Percentiles rank a stretch among this genome's conserved stretches.
phyloP scores from a whole-genome alignment of 2,329 filamentous ascomycete genomes.

The Aspergillus terreus region DNA sequence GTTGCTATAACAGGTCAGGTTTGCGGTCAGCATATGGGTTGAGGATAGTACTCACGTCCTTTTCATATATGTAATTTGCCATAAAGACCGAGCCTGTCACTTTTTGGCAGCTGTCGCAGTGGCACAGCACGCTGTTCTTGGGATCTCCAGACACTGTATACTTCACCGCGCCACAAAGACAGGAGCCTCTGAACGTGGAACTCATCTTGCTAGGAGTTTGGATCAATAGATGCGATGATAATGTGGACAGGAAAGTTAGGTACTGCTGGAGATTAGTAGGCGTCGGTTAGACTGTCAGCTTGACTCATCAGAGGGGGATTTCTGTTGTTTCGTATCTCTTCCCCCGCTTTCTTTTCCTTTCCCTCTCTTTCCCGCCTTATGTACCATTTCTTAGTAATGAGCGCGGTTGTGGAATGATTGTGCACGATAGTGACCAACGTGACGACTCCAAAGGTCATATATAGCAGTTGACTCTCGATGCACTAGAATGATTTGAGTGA shows the following conservation, averaged over 20 bases:
- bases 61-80: constrained; percentile 17
- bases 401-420: too few species aligned
- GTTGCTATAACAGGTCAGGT: constrained; percentile 7
- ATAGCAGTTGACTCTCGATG: too few species aligned
- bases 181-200: constrained; percentile 11
- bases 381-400: too few species aligned
- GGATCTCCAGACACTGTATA: constrained; percentile 17
- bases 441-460: too few species aligned
- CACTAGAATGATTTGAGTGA: too few species aligned
- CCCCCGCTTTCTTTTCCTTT: too few species aligned
- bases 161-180: constrained; percentile 18
- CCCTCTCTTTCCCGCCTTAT: too few species aligned
- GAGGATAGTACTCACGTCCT: constrained; percentile 7
- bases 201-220: background rate
- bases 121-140: constrained; percentile 14
- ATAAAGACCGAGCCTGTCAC: constrained; percentile 18
- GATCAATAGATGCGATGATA: background rate
- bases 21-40: background rate
- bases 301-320: too few species aligned
- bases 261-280: background rate
- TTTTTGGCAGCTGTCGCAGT: constrained; percentile 24
- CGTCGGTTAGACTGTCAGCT: too few species aligned
- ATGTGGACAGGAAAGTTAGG: background rate
- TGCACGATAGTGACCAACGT: too few species aligned
- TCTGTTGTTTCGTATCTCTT: too few species aligned